A percentile compares a stretch with the other conserved stretches of the same genome.
phyloP scores from a whole-genome alignment of 75 land plant species.

The Isoetes taiwanensis region DNA sequence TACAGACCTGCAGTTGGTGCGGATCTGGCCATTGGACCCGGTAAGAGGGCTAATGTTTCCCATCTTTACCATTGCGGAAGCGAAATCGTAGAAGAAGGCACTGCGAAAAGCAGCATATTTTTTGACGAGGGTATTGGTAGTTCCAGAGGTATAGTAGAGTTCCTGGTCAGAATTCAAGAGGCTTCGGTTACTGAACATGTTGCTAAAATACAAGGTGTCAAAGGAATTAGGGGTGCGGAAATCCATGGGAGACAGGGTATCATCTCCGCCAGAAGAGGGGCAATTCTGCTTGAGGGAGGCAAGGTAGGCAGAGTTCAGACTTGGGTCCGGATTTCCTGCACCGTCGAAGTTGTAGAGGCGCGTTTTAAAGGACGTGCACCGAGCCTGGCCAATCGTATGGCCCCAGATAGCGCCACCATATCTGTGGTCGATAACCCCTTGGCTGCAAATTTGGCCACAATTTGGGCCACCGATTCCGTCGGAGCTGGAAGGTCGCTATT shows the following conservation, averaged over 20 bases:
- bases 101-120: not conserved
- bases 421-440: constrained; percentile 52
- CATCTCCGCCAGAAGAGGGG: constrained; percentile 3
- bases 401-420: constrained; percentile 62
- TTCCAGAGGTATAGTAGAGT: constrained; percentile 9
- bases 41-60: constrained; percentile 10
- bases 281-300: constrained; percentile 43
- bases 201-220: constrained; percentile 16
- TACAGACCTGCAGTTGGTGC: too few relatives aligned
- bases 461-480: constrained; percentile 32
- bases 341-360: constrained; percentile 51
- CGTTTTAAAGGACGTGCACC: constrained; percentile 24
- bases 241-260: constrained; percentile 17
- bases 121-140: not conserved
- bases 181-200: not conserved
- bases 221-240: constrained; percentile 8
- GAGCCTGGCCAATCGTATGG: constrained; percentile 42
- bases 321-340: constrained; percentile 26
- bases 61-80: constrained; percentile 11
- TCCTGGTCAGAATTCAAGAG: constrained; percentile 26
- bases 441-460: constrained; percentile 44
- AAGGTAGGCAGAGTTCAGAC: constrained; percentile 18
- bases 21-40: too few relatives aligned
- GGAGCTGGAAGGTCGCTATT: constrained; percentile 42
- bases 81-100: constrained; percentile 7